Evolutionary conservation across 1,284 basidiomycete species (phyloP), one percentile per base, ranked within the genome.

Genomic region (Ceratobasidium sp.): DNA sequence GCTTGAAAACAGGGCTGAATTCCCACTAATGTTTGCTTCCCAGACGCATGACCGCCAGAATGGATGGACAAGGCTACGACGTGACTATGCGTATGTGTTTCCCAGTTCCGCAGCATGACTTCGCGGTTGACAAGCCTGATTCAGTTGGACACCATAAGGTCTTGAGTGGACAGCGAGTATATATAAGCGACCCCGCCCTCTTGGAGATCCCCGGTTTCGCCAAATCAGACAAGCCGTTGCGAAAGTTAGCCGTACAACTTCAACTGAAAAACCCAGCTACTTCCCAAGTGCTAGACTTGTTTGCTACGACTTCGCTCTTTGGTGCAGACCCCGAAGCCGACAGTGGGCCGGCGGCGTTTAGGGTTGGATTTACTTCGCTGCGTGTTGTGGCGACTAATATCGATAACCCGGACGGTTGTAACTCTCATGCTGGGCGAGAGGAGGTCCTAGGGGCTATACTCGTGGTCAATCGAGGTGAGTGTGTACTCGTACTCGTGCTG

Each of bases 1-100:
- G 37, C n/a, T 17, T 13, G 22, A 43, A 37, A 2, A 32, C 22
- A 7, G 11, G 4, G n/a, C 2, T 46, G 13, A 29, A 15, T 5
- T 49, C 15, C 54, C n/a, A 19, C 13, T 54, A 43, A 74, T 29
- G 52, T 44, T 22, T 19, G 15, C 9, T 11, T 64, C 49, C 11
- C 43, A 74, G 70, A 19, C 51, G 70, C 77, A 90, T 96, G 25
- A 90, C 94, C 29, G 91, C 89, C 81, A 87, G 93, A 32, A 82
- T 95, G 65, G 95, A 96, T 81, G 92, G 92, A n/a, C 89, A 87
- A 80, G 95, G 95, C 3, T 97, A 95, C 81, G 94, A 96, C 80
- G 88, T 97, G 56, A 88, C 92, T 22, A 93, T 90, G 85, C 86
- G 95, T 95, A 80, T 81, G 93, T 82, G 6, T 81, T 52, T 56